A percentile compares a stretch with the other conserved stretches of the same genome.
phyloP scores from a whole-genome alignment of 768 basidiomycete genomes.

The Kwoniella mangroviensis region DNA sequence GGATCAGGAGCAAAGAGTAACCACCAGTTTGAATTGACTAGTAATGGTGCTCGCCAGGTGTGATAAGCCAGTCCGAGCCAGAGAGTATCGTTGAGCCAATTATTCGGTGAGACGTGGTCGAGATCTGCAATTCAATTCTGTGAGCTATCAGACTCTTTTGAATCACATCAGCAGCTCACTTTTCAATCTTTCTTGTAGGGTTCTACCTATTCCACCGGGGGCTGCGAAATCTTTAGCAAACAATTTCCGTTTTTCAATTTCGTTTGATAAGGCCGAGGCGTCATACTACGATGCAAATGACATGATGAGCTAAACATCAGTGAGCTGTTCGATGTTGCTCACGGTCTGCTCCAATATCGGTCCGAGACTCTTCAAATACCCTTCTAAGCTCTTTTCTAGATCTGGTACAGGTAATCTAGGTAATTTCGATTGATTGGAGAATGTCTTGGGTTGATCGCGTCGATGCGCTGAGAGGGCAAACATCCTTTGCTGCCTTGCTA shows the following conservation, averaged over 20 bases:
- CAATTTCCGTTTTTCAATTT: constrained; percentile 65
- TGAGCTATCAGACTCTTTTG: neutral
- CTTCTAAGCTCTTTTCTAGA: constrained; percentile 72
- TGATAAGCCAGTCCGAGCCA: constrained; percentile 88
- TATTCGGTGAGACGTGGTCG: constrained; percentile 79
- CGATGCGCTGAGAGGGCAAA: constrained; percentile 48
- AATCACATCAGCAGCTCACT: constrained; percentile 61
- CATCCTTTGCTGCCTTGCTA: constrained; percentile 37
- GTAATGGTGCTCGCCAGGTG: constrained; percentile 80
- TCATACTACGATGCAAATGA: constrained; percentile 57
- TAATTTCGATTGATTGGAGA: constrained; percentile 57
- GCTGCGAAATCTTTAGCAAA: constrained; percentile 72
- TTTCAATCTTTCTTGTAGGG: constrained; percentile 73
- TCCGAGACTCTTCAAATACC: constrained; percentile 75
- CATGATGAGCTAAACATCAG: neutral
- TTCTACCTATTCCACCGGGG: constrained; percentile 66
- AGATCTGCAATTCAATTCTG: constrained; percentile 62
- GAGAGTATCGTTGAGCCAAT: constrained; percentile 93
- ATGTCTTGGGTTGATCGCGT: constrained; percentile 52
- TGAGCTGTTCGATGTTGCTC: neutral
- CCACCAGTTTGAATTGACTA: constrained; percentile 97
- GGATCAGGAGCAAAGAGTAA: constrained; percentile 78
- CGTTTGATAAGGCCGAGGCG: constrained; percentile 63
- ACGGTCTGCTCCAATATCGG: constrained; percentile 79
- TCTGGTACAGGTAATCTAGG: constrained; percentile 83